Evolutionary conservation across 352 stramenopile species (phyloP), one percentile per base, ranked within the genome.

Genomic region (Aphanomyces cochlioides): DNA sequence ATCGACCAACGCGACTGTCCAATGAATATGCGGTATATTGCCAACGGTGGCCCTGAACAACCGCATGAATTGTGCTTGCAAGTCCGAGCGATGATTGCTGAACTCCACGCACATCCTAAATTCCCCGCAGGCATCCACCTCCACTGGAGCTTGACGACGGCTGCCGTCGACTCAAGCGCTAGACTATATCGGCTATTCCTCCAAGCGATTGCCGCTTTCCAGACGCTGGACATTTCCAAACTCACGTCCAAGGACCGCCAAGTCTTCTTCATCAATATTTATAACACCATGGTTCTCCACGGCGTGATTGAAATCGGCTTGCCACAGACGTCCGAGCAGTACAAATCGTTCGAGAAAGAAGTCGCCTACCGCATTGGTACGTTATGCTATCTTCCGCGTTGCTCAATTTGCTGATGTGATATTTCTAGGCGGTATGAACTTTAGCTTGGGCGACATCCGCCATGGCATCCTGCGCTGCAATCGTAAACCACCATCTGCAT

Each of bases 211-310:
- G 78, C 82, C 3, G 79, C 81, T 56, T 56, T 95, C 37, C 86
- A 93, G 72, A 81, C 79, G 28, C 73, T 92, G 38, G 85, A 93
- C 59, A 79, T 95, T n/a, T 72, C 75, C 10, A 81, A 76, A 48
- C 69, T 95, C 19, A 82, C 86, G 8, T 93, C 92, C 73, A 85
- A 93, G 67, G 87, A 93, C 53, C 85, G 86, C 5, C 87, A 93
- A 64, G 82, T 86, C 2, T 95, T 95, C 65, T 95, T 95, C 65
- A 93, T 95, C 81, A 95, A 95, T 76, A 78, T 93, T 58, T 93
- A 93, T 79, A 95, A 95, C 72, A 84, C 82, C 2, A 93, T 93
- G 87, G 87, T 92, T 54, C 79, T 95, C 36, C 87, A 95, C 63
- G 87, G 85, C 7, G 75, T 93, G 38, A 85, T 95, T 63, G 87